Evolutionary conservation across 2,329 filamentous ascomycete genomes (phyloP).

Genomic region (Colletotrichum cordylinicola): DNA sequence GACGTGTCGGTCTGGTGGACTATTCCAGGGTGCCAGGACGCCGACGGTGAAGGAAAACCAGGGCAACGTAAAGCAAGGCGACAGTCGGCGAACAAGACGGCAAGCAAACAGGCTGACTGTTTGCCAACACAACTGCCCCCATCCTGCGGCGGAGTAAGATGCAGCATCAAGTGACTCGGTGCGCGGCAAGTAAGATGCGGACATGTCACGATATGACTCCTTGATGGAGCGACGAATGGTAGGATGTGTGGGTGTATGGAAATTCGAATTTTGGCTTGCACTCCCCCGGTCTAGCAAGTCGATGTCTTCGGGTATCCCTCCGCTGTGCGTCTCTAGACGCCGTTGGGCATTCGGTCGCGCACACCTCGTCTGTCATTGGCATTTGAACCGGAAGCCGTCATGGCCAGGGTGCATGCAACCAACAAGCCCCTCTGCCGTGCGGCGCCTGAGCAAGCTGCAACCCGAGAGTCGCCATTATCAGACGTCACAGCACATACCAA

Average conservation of each 20-base stretch:
- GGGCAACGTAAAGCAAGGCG: background rate
- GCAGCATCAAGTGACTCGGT: conserved; percentile 18
- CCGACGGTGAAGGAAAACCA: background rate
- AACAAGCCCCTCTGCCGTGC: background rate
- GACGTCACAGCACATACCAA: conserved; percentile 17
- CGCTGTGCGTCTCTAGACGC: background rate
- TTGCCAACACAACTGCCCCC: conserved; percentile 19
- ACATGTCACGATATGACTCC: conserved; percentile 23
- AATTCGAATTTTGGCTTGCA: conserved; percentile 11
- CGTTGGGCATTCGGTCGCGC: background rate
- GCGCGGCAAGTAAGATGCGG: conserved; percentile 19
- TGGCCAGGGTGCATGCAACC: conserved; percentile 5
- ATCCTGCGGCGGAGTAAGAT: conserved; percentile 17
- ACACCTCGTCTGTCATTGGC: background rate
- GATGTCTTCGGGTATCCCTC: background rate
- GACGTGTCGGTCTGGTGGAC: background rate
- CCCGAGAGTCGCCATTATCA: conserved; percentile 12
- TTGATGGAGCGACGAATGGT: background rate
- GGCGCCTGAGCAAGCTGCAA: conserved; percentile 13
- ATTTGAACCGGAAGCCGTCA: conserved; percentile 13
- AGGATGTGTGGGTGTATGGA: background rate
- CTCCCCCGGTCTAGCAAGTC: background rate
- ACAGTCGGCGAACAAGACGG: background rate
- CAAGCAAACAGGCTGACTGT: conserved; percentile 14
- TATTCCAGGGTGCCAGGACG: background rate